A percentile compares a stretch with the other conserved stretches of the same genome.
Evolutionary conservation across 148 eudicot genomes (phyloP).

Genomic region (Agrostemma githago): DNA sequence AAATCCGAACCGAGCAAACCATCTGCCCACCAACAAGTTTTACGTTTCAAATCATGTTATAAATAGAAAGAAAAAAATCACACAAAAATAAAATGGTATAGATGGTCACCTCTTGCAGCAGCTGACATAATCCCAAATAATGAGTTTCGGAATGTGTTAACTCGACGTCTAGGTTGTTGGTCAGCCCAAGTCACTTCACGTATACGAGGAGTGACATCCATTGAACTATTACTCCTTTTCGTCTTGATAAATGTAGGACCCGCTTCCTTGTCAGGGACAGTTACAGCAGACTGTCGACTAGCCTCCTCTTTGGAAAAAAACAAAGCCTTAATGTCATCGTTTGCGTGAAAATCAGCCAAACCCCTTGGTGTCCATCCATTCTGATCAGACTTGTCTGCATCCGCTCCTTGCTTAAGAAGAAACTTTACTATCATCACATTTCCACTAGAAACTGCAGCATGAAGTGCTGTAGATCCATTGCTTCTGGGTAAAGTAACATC

Average conservation of each 20-base stretch:
- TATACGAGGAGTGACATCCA: constrained; percentile 28
- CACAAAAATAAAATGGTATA: background rate
- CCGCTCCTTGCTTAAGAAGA: constrained; percentile 55
- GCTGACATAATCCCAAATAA: constrained; percentile 59
- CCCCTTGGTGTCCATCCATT: constrained; percentile 57
- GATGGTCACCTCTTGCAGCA: constrained; percentile 39
- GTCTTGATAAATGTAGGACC: constrained; percentile 32
- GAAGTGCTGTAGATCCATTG: constrained; percentile 60
- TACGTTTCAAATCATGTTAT: too few relatives aligned
- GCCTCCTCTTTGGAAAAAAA: constrained; percentile 30
- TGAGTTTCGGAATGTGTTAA: constrained; percentile 48
- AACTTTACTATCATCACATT: constrained; percentile 52
- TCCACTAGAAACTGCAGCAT: constrained; percentile 46
- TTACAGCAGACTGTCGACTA: constrained; percentile 10
- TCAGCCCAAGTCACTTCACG: constrained; percentile 29
- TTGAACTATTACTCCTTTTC: constrained; percentile 41
- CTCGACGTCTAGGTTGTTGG: constrained; percentile 31
- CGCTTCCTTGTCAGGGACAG: constrained; percentile 16
- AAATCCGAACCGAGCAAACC: too few relatives aligned
- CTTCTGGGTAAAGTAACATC: constrained; percentile 38
- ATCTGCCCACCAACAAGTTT: too few relatives aligned
- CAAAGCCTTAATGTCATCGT: constrained; percentile 51
- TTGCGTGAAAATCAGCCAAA: constrained; percentile 43
- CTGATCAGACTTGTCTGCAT: constrained; percentile 43
- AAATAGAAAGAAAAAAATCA: too few relatives aligned